phyloP scores from a whole-genome alignment of 306 rosid species.

The Vigna unguiculata region DNA sequence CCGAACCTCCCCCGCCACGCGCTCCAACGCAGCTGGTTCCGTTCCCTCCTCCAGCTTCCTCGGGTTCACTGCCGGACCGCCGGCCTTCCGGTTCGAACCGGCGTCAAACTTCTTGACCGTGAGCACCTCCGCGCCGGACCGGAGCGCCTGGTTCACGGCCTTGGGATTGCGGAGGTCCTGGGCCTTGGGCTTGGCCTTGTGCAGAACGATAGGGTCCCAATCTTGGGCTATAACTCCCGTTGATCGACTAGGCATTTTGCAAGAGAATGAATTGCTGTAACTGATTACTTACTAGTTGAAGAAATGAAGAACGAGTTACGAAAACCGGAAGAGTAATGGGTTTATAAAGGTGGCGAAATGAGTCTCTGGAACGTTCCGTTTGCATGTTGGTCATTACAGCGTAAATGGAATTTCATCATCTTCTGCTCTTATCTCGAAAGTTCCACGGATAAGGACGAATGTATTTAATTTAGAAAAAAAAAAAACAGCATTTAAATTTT shows the following conservation, averaged over 20 bases:
- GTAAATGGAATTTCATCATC: background rate
- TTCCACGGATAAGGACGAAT: background rate
- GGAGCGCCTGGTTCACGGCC: slow-evolving; percentile 76
- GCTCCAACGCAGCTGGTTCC: slow-evolving; percentile 72
- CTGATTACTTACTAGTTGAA: background rate
- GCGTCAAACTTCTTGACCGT: slow-evolving; percentile 73
- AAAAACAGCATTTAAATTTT: too few relatives aligned
- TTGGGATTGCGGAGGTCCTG: slow-evolving; percentile 70
- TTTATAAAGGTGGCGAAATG: background rate
- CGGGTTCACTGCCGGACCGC: slow-evolving; percentile 51
- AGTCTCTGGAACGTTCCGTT: background rate
- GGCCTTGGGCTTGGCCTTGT: slow-evolving; percentile 65
- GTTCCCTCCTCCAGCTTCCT: slow-evolving; percentile 77
- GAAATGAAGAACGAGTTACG: background rate
- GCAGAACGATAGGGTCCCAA: slow-evolving; percentile 80
- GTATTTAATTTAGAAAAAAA: too few relatives aligned
- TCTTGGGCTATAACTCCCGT: slow-evolving; percentile 69
- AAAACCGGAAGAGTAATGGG: background rate
- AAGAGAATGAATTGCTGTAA: background rate
- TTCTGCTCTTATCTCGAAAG: background rate
- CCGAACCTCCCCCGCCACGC: slow-evolving; percentile 68
- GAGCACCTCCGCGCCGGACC: slow-evolving; percentile 64
- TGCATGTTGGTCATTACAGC: background rate
- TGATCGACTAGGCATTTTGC: slow-evolving; percentile 60
- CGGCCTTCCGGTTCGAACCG: slow-evolving; percentile 64